Base-by-base conservation (phyloP, 805 yeast genomes). In the Saccharomycopsis lassenensis region DNA sequence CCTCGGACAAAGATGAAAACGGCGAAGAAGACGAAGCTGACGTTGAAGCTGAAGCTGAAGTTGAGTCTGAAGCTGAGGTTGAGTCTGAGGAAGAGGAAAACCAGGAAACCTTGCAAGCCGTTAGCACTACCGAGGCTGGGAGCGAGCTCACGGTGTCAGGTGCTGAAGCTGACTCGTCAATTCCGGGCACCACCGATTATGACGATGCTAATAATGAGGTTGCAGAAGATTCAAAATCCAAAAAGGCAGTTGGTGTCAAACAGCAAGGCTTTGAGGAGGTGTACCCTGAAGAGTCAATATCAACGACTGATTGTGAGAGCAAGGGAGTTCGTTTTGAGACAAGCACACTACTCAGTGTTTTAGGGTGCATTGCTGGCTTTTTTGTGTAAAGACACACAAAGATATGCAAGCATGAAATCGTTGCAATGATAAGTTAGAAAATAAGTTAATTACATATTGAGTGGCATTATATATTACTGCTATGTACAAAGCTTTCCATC, bases 1-100 rank as follows among this genome's bases (percentile, higher is more conserved):
- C 52, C 37, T 47, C 48, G 21, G 44, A 44, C 33, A 54, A 48
- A 31, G 29, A 5, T 29, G 38, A 25, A 11, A 24, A 25, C 10
- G 46, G 30, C 3, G 38, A 41, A 17, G 37, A 26, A 12, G 35
- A 34, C 17, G 43, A 40, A 20, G 10, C 22, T 12, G 12, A 10
- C n/a, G 31, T n/a, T 34, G 37, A 39, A 37, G 28, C 10, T n/a
- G 7, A 6, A 3, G 33, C 11, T 5, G 23, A 21, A 17, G 35
- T 14, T 26, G 27, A n/a, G 8, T 31, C 11, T 24, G 32, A 18
- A 7, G 36, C 16, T 28, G 33, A 33, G 15, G 35, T 30, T 4
- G 37, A 23, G 21, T n/a, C 25, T 16, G 35, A 30, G 14, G 30
- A 30, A 14, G 5, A 17, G 4, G 33, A 29, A 5, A 23, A 29